Base-by-base conservation (phyloP, 2,329 filamentous ascomycete species). In the Fusarium sambucinum region DNA sequence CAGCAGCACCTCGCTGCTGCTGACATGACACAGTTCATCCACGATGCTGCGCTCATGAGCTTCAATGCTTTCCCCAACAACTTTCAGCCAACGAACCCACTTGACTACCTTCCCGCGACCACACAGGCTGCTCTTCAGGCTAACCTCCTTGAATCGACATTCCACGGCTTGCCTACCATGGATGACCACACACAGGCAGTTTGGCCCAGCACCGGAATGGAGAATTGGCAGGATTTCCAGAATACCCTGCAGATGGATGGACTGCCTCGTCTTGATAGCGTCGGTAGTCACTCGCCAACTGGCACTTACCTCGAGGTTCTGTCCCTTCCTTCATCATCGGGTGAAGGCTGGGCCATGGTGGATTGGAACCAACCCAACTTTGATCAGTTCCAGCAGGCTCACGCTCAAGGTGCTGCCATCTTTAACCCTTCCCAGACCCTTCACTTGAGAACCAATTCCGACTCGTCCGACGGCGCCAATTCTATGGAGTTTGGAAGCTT, bases 351-450 rank as follows among this genome's bases (percentile, higher is more conserved):
- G 94, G 89, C 88, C 51, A 87, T 92, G 70, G 89, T 97, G 59
- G 92, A 96, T 69, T 87, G 89, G 76, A 90, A 90, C 62, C 88
- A 90, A 63, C 90, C 88, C 64, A 91, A 90, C 51, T 73, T 80
- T 37, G 89, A 92, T 71, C 92, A 95, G 71, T 80, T 80, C 61
- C 77, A 80, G 50, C 82, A 84, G 59, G 77, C 82, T 40, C 85
- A 86, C 44, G 74, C 76, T 8, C 86, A 87, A 52, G 87, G 83
- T 66, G 79, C 84, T 40, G 90, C 92, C 70, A 94, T 97, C 75
- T 96, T 97, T 84, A 97, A 97, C 80, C 95, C 95, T 3, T 89
- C 91, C 66, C 92, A 97, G 81, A 96, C 94, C 1, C 83, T 98
- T 52, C 95, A 97, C 81, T 86, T 97, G 75, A 89, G 94, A 71